Base-by-base conservation (phyloP, 2,329 filamentous ascomycete species). In the Aspergillus oerlinghausenensis region DNA sequence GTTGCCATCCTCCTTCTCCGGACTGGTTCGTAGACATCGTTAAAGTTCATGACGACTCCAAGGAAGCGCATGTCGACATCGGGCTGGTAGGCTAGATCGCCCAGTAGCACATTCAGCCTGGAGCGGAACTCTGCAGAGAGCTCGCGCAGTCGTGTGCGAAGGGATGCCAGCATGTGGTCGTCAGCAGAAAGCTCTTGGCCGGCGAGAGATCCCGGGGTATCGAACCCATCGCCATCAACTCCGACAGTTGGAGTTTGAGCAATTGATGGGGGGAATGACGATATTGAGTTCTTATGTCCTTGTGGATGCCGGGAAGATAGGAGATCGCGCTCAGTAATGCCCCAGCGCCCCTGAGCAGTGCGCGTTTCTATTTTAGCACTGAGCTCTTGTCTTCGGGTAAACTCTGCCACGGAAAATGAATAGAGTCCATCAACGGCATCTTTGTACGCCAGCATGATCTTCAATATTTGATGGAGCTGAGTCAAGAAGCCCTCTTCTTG, bases 11-110 rank as follows among this genome's bases (percentile, higher is more conserved):
- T 68, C 57, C 82, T 76, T 75, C 86, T 86, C 71, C 87, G 83
- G 66, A 87, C 84, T 14, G 90, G 89, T 74, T 90, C 84, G 74
- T 97, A 97, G 26, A 96, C 89, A 71, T 97, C 93, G 75, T 99
- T 99, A 75, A 97, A 99, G 76, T 97, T 99, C 91, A 99, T 97
- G 43, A 94, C 90, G 49, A 97, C 92, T 42, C 91, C 94, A 63
- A 99, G 77, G 79, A 97, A 97, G 54, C 93, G 83, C 86, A 99
- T 90, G 73, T 99, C 94, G 52, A 92, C 87, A 72, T 99, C 94
- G 0, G 92, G 88, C 75, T 97, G 93, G 75, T 95, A 93, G 8
- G 91, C 89, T 61, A 99, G 74, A 72, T 99, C 95, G 14, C 94
- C 92, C 3, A 99, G 79, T 54, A 99, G 77, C 43, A 92, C 80